A percentile compares a stretch with the other conserved stretches of the same genome.
Conservation (phyloP, 2,329 filamentous ascomycete genomes). For the Fusarium sp. region DNA sequence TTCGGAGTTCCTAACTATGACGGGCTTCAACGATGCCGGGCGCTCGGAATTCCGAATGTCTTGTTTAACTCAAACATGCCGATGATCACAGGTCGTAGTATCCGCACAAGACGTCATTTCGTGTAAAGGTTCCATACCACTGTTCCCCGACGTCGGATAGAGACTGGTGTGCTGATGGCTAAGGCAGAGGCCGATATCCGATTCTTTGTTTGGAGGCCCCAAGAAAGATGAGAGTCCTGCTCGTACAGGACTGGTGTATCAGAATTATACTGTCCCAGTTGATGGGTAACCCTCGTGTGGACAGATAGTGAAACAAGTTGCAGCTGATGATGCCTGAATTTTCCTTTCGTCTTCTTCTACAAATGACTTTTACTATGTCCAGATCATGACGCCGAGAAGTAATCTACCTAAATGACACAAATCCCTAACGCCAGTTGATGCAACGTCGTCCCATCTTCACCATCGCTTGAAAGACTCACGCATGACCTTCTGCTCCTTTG, state of each 20-base stretch:
- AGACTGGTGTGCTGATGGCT: background rate
- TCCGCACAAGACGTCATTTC: background rate
- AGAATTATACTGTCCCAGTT: background rate
- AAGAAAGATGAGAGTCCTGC: background rate
- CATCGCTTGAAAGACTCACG: conserved; percentile 73
- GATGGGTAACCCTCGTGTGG: background rate
- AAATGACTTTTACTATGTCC: conserved; percentile 17
- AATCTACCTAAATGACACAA: conserved; percentile 19
- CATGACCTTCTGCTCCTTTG: conserved; percentile 74
- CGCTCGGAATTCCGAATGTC: background rate
- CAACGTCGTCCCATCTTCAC: conserved; percentile 37
- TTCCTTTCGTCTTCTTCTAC: conserved; percentile 15
- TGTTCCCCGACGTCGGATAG: background rate
- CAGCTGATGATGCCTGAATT: background rate
- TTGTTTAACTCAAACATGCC: background rate
- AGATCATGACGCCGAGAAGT: conserved; percentile 29
- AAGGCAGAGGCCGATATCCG: background rate
- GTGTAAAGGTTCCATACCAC: background rate
- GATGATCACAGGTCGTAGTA: background rate
- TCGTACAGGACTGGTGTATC: background rate
- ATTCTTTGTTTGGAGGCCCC: background rate
- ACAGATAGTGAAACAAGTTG: background rate
- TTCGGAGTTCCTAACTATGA: background rate
- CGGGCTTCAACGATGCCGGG: background rate
- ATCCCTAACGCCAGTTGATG: conserved; percentile 44